Evolutionary conservation across 192 early-diverging fungal species (phyloP).

Genomic region (Lunasporangiospora selenospora): DNA sequence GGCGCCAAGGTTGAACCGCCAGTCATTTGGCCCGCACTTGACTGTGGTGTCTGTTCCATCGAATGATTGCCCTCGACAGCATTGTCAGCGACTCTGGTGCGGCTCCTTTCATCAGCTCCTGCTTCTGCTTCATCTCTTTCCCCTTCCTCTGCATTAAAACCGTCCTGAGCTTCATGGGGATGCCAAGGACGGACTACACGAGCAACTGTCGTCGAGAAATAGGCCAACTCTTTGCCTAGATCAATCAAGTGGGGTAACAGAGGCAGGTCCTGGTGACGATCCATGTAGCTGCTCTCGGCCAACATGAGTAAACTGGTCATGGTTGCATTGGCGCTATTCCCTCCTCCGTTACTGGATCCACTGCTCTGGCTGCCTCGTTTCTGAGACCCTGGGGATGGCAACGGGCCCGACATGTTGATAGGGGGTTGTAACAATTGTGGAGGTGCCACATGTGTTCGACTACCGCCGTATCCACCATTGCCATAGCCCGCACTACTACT

Average conservation of each 20-base stretch:
- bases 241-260: constrained; percentile 38
- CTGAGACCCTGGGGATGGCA: too few species aligned
- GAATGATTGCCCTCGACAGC: neutral
- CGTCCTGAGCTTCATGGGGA: too few species aligned
- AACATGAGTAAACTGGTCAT: too few species aligned
- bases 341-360: too few species aligned
- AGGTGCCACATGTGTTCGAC: too few species aligned
- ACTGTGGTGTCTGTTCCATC: neutral
- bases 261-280: constrained; percentile 28
- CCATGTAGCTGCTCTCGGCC: neutral
- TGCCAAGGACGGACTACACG: constrained; percentile 10
- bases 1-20: neutral
- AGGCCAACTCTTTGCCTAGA: constrained; percentile 30
- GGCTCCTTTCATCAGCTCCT: neutral
- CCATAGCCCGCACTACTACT: neutral
- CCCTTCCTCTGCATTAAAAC: neutral
- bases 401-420: too few species aligned
- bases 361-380: too few species aligned
- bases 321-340: too few species aligned
- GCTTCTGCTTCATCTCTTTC: neutral
- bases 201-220: constrained; percentile 28
- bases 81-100: neutral
- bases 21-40: neutral
- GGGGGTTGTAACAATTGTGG: too few species aligned
- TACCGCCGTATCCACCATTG: neutral